phyloP scores from a whole-genome alignment of 192 early-diverging fungal genomes.

The Irineochytrium annulatum region DNA sequence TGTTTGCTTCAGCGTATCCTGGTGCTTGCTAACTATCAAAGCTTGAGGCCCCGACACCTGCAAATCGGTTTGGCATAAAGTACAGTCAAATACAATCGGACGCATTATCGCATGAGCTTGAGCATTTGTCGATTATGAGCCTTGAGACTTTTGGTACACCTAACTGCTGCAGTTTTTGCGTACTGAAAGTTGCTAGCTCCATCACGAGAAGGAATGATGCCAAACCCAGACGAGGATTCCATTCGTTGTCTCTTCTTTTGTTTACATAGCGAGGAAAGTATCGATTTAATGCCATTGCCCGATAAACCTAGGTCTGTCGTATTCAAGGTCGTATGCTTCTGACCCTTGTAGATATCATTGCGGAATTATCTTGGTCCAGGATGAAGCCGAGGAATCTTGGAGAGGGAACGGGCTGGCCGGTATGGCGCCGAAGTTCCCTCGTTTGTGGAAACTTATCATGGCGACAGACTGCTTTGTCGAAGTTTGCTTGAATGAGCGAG shows the following conservation, averaged over 20 bases:
- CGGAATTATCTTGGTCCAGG: slow-evolving; percentile 54
- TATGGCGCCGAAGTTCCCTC: neutral
- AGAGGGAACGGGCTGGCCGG: neutral
- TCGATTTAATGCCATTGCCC: too few relatives aligned
- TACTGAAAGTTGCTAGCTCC: slow-evolving; percentile 22
- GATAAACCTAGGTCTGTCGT: too few relatives aligned
- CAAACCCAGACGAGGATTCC: slow-evolving; percentile 66
- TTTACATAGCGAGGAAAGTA: slow-evolving; percentile 53
- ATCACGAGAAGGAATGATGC: slow-evolving; percentile 44
- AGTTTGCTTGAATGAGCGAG: slow-evolving; percentile 48
- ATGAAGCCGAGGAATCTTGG: too few relatives aligned
- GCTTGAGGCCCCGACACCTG: slow-evolving; percentile 62
- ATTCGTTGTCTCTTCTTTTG: slow-evolving; percentile 67
- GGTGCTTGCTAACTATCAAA: slow-evolving; percentile 17
- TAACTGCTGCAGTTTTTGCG: slow-evolving; percentile 1
- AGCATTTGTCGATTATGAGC: slow-evolving; percentile 48
- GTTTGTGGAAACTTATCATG: slow-evolving; percentile 4
- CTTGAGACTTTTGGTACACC: slow-evolving; percentile 53
- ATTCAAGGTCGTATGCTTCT: too few relatives aligned
- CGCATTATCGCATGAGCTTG: slow-evolving; percentile 36
- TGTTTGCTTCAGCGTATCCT: neutral
- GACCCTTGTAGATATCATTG: too few relatives aligned
- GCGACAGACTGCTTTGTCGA: slow-evolving; percentile 30
- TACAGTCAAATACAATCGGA: slow-evolving; percentile 50
- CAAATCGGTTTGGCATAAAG: slow-evolving; percentile 64